Evolutionary conservation across 495 filamentous ascomycete genomes (phyloP).

Genomic region (Penicillium cataractarum): DNA sequence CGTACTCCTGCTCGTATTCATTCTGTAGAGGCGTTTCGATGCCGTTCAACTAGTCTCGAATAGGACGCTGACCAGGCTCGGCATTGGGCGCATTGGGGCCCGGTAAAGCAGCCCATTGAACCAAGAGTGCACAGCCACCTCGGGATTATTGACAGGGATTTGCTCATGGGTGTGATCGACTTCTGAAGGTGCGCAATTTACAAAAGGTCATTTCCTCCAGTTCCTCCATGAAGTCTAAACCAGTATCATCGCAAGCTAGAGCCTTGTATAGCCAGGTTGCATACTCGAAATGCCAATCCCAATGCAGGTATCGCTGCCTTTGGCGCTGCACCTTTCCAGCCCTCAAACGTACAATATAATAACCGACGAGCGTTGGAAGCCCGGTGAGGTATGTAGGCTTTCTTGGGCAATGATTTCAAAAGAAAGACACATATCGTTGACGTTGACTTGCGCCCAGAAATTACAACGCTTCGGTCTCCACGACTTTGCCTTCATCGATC

Average conservation of each 20-base stretch:
- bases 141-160: neutral
- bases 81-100: too few species aligned
- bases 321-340: constrained; percentile 8
- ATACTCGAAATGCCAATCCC: neutral
- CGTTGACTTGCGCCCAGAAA: neutral
- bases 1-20: neutral
- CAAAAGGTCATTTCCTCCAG: neutral
- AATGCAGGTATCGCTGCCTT: constrained; percentile 6
- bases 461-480: constrained; percentile 4
- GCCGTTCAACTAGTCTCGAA: neutral
- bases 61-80: neutral
- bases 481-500: constrained; percentile 1
- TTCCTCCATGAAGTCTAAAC: too few species aligned
- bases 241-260: neutral
- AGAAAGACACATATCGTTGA: neutral
- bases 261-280: neutral
- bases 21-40: neutral
- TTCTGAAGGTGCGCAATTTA: neutral
- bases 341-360: constrained; percentile 1
- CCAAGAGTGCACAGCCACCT: neutral
- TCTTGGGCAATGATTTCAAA: neutral
- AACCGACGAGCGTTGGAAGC: constrained; percentile 3
- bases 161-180: neutral
- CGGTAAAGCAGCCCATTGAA: neutral
- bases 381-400: constrained; percentile 3